These are phyloP conservation scores for Odontarrhena argentea DNA, from an alignment of 345 rosid species.

Conservation along the genomic window DNA sequence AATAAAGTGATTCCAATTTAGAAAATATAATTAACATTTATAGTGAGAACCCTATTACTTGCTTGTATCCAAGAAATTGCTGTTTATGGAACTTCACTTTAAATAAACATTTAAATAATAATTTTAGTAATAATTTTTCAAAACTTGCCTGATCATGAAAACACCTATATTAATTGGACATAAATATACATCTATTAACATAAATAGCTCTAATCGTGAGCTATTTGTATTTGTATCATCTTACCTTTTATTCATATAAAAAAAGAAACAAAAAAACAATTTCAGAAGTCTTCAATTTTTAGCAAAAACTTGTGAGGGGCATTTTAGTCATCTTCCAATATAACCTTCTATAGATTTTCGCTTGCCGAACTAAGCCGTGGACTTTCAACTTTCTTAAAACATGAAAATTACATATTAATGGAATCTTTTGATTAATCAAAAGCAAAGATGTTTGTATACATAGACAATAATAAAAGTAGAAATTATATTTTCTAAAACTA, in stretches of 20 bases:
- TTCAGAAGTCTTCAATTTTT: conserved; percentile 5
- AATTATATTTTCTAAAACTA: not conserved
- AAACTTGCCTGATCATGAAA: conserved; percentile 40
- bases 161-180: conserved; percentile 35
- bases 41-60: conserved; percentile 28
- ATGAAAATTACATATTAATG: conserved; percentile 39
- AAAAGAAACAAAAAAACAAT: conserved; percentile 11
- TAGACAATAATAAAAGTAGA: conserved; percentile 36
- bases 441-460: conserved; percentile 30
- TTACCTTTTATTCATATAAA: conserved; percentile 27
- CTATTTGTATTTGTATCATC: conserved; percentile 29
- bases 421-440: conserved; percentile 37
- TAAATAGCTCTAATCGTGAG: conserved; percentile 32
- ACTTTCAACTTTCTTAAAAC: conserved; percentile 41
- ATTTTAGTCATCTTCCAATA: conserved; percentile 13
- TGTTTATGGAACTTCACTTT: conserved; percentile 39
- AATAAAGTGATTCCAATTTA: not conserved
- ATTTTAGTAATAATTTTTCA: conserved; percentile 1
- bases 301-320: conserved; percentile 33
- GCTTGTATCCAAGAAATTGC: conserved; percentile 27
- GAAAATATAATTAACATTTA: conserved; percentile 28
- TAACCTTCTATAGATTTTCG: conserved; percentile 31
- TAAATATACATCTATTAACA: conserved; percentile 35
- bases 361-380: conserved; percentile 40
- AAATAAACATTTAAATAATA: conserved; percentile 29